These are phyloP conservation scores for Aspergillus carlsbadensis DNA, from an alignment of 495 filamentous ascomycete species.

Conservation along the genomic window DNA sequence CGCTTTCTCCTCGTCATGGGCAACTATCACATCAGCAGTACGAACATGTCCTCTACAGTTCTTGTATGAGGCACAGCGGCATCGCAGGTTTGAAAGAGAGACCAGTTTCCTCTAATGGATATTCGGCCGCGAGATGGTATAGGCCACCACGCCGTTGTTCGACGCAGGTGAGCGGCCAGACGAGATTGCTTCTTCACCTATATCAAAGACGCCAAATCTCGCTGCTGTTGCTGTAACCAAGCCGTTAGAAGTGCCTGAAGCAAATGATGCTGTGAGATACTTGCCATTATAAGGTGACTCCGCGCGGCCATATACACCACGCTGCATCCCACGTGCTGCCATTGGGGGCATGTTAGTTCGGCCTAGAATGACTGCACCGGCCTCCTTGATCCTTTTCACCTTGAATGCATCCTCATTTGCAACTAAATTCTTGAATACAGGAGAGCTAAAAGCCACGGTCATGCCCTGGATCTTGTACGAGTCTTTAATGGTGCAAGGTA, in stretches of 20 bases:
- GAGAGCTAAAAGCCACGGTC: constrained; percentile 50
- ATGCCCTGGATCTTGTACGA: constrained; percentile 68
- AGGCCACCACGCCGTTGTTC: constrained; percentile 18
- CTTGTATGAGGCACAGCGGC: constrained; percentile 17
- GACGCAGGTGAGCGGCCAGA: constrained; percentile 20
- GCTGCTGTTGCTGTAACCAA: neutral
- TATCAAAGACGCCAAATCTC: constrained; percentile 3
- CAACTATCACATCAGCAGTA: constrained; percentile 13
- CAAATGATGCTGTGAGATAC: constrained; percentile 30
- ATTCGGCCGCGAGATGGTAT: constrained; percentile 19
- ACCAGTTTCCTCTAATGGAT: constrained; percentile 17
- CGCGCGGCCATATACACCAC: constrained; percentile 30
- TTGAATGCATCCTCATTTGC: constrained; percentile 58
- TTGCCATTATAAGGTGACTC: constrained; percentile 30
- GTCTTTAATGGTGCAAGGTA: constrained; percentile 69
- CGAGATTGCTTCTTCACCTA: constrained; percentile 20
- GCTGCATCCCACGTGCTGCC: constrained; percentile 36
- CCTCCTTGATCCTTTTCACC: constrained; percentile 53
- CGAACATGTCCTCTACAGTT: constrained; percentile 17
- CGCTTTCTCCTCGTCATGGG: neutral
- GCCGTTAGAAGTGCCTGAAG: constrained; percentile 32
- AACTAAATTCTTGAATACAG: constrained; percentile 56
- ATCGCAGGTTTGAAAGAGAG: constrained; percentile 19
- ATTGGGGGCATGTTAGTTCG: constrained; percentile 35
- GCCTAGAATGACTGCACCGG: constrained; percentile 64